These are phyloP conservation scores for Thraustochytrium sp. DNA, from an alignment of 352 stramenopile genomes.

Conservation along the genomic window DNA sequence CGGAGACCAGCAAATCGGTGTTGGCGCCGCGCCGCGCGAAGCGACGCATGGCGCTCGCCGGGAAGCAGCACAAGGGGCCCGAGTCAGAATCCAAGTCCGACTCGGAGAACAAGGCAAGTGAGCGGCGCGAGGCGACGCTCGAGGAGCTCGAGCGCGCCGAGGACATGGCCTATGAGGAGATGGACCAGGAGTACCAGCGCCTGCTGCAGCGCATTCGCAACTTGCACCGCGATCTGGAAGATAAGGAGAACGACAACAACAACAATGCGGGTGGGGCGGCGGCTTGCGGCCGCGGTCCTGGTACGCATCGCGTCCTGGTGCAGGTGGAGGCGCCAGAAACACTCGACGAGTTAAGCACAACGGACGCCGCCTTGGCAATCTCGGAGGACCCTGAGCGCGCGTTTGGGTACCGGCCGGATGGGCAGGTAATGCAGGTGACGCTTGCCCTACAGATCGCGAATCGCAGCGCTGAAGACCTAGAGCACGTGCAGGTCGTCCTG, in stretches of 20 bases:
- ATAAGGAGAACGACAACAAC: constrained; percentile 20
- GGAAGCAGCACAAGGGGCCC: neutral
- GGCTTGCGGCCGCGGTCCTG: no score
- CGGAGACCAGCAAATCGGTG: constrained; percentile 68
- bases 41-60: neutral
- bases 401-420: neutral
- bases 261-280: no score
- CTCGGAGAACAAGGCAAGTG: neutral
- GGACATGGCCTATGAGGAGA: constrained; percentile 80
- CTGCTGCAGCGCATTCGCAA: constrained; percentile 75
- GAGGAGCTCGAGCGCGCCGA: constrained; percentile 59
- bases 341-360: constrained; percentile 55
- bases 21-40: constrained; percentile 48
- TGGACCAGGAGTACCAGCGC: constrained; percentile 77
- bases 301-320: constrained; percentile 65
- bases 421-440: constrained; percentile 57
- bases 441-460: constrained; percentile 75
- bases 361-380: neutral
- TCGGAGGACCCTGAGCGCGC: neutral
- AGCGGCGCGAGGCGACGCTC: constrained; percentile 47
- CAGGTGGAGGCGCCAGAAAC: constrained; percentile 63
- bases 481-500: constrained; percentile 52
- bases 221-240: constrained; percentile 53
- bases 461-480: constrained; percentile 61
- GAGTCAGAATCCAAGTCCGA: neutral